These are phyloP conservation scores for Pisolithus albus DNA, from an alignment of 768 basidiomycete species.

Conservation along the genomic window DNA sequence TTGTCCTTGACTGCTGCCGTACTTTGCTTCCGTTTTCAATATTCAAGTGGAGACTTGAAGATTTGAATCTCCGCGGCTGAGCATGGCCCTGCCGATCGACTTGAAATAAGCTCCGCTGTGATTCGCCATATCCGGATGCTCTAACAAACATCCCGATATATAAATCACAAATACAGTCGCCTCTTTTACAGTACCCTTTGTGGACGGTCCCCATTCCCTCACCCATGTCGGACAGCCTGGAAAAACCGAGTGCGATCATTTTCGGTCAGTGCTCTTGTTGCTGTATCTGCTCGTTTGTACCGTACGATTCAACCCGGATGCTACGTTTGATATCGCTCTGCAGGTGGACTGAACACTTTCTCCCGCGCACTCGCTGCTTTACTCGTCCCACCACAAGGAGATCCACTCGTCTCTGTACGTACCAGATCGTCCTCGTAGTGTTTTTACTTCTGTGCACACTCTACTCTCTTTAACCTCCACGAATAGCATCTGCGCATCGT, in stretches of 20 bases:
- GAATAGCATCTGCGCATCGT: conserved; percentile 60
- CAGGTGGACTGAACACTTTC: conserved; percentile 78
- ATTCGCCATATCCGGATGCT: neutral
- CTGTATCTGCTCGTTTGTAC: conserved; percentile 4
- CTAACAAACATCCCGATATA: neutral
- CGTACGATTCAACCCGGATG: conserved; percentile 7
- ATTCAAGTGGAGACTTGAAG: neutral
- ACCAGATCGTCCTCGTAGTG: conserved; percentile 1
- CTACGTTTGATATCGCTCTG: no score
- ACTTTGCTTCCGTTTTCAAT: neutral
- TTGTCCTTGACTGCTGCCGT: neutral
- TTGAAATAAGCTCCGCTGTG: neutral
- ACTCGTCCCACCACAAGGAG: conserved; percentile 62
- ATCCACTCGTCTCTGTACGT: conserved; percentile 66
- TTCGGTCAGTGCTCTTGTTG: conserved; percentile 48
- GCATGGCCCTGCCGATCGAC: neutral
- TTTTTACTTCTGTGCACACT: conserved; percentile 5
- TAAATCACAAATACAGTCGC: no score
- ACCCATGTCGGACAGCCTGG: conserved; percentile 28
- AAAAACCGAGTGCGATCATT: conserved; percentile 63
- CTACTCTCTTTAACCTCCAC: conserved; percentile 5
- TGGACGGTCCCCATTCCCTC: neutral
- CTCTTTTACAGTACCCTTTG: neutral
- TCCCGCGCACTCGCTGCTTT: conserved; percentile 63
- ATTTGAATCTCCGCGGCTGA: neutral